These are phyloP conservation scores for Dictyostelium gargantuum DNA, from an alignment of 208 protist species.

Conservation along the genomic window DNA sequence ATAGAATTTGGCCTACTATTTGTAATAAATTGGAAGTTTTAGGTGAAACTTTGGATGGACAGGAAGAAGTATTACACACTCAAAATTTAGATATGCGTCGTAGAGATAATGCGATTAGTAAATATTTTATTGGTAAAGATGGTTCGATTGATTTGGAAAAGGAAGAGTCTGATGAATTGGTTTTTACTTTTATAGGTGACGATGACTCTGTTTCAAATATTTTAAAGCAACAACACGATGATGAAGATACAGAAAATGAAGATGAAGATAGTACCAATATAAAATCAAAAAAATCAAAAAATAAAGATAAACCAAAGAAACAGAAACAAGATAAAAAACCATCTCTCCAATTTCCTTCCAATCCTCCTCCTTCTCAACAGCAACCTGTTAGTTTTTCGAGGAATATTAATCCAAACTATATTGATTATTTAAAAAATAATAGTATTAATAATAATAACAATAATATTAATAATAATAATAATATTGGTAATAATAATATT, in stretches of 20 bases:
- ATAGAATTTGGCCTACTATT: slow-evolving; percentile 71
- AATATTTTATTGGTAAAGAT: not conserved
- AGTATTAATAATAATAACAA: not conserved
- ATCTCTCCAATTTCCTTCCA: no score
- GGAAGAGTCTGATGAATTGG: not conserved
- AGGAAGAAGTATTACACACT: slow-evolving; percentile 46
- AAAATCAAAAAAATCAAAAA: not conserved
- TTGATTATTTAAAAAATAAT: not conserved
- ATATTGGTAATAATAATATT: not conserved
- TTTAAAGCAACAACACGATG: not conserved
- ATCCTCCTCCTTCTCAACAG: not conserved
- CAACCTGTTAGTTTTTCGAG: not conserved
- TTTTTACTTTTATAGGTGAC: slow-evolving; percentile 18
- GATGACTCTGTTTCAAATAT: not conserved
- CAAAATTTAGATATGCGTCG: not conserved
- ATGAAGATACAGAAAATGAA: not conserved
- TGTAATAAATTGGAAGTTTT: slow-evolving; percentile 48
- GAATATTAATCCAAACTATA: not conserved
- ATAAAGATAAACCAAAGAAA: not conserved
- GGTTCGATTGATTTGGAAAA: not conserved
- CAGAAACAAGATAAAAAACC: not conserved
- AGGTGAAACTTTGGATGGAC: slow-evolving; percentile 55
- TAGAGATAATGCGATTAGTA: not conserved
- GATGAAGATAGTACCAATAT: not conserved
- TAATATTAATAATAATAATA: not conserved